Evolutionary conservation across 306 rosid species (phyloP), one percentile per base, ranked within the genome.

Genomic region (Gastrolobium villosum): DNA sequence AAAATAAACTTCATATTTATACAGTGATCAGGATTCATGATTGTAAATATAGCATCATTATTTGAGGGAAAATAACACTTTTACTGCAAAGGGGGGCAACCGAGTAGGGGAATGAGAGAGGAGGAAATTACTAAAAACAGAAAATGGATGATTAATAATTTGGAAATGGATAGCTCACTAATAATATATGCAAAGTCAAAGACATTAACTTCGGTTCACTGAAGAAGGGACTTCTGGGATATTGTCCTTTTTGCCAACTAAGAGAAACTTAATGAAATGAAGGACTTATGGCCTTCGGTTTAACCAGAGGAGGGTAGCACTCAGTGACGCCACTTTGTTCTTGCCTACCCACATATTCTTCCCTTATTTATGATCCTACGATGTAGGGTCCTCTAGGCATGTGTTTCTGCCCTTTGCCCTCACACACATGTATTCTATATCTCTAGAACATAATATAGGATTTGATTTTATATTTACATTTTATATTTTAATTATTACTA

Each of bases 301-400:
- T 79, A 82, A 79, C 78, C 48, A 68, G 44, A 70, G 46, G 44
- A 82, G 77, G 37, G 53, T 3, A 49, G 44, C 79, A 78, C 45
- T 68, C 4, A 55, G 50, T 68, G 45, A 44, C 76, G 7, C 32
- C 70, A 68, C 87, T 63, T 81, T 49, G n/a, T 50, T 55, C n/a
- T 69, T 86, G 87, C 83, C 43, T 78, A 70, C 77, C 82, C 52
- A 34, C 64, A 55, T 63, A 68, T 73, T 74, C 52, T 64, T 72
- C 70, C 34, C 77, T 72, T 68, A 86, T 86, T 86, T 79, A 86
- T 82, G 80, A 82, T 70, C 78, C 83, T 80, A 80, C 70, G 71
- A 1, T 54, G 61, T 80, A 75, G 79, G 70, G 28, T 49, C 71
- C 30, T 41, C 31, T 70, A 75, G 56, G 7, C 84, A 84, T 63